Percentiles rank a stretch among this genome's conserved stretches.
Evolutionary conservation across 805 yeast genomes (phyloP).

Genomic region (Kazachstania kunashirensis): DNA sequence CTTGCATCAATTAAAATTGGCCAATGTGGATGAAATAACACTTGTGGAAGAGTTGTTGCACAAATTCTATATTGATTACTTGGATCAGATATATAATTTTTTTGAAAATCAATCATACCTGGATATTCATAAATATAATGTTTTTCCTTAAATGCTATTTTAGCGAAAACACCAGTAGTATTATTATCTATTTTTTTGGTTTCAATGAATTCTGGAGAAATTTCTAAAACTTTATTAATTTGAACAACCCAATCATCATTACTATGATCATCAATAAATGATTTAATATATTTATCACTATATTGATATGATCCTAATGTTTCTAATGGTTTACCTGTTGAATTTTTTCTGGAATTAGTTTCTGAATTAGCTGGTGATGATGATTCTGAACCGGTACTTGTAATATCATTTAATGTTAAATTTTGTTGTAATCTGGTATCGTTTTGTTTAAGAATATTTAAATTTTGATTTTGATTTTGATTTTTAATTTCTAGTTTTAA

Average conservation of each 20-base stretch:
- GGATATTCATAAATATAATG: slow-evolving; percentile 49
- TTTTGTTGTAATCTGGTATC: slow-evolving; percentile 1
- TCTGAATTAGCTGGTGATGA: not conserved
- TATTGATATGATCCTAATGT: slow-evolving; percentile 2
- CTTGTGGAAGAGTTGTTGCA: slow-evolving; percentile 60
- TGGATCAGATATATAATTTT: slow-evolving; percentile 52
- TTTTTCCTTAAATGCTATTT: slow-evolving; percentile 34
- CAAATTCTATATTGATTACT: slow-evolving; percentile 67
- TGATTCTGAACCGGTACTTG: not conserved
- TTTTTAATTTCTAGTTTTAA: slow-evolving; percentile 1
- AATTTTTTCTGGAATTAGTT: slow-evolving; percentile 1
- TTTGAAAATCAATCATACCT: slow-evolving; percentile 65
- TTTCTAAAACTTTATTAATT: slow-evolving; percentile 3
- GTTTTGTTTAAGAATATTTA: slow-evolving; percentile 3
- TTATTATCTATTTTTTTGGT: not conserved
- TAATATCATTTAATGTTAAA: slow-evolving; percentile 1
- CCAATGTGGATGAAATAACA: slow-evolving; percentile 44
- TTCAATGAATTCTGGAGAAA: slow-evolving; percentile 2
- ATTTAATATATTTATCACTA: slow-evolving; percentile 34
- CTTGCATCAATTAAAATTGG: slow-evolving; percentile 74
- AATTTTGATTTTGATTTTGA: slow-evolving; percentile 3
- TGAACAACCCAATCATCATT: slow-evolving; percentile 33
- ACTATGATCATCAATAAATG: slow-evolving; percentile 45
- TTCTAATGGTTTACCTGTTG: not conserved
- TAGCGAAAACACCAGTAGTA: slow-evolving; percentile 41